A percentile compares a stretch with the other conserved stretches of the same genome.
Conservation (phyloP, 2,329 filamentous ascomycete genomes). For the Hymenoscyphus occultus region DNA sequence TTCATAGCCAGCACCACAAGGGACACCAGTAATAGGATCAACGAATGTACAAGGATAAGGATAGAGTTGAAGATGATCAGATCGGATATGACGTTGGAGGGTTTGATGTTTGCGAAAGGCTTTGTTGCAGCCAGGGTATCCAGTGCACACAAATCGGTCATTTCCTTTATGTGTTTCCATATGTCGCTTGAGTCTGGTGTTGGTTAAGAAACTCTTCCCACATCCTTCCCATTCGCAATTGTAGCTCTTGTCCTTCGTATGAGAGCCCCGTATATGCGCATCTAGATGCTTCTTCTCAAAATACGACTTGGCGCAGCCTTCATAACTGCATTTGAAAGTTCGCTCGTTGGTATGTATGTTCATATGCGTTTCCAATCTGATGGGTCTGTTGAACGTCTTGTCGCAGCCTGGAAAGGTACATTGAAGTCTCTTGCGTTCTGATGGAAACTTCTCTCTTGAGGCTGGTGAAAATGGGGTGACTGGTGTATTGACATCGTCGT, state of each 20-base stretch:
- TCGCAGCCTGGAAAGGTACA: slow-evolving; percentile 73
- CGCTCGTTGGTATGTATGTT: slow-evolving; percentile 84
- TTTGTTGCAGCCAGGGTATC: slow-evolving; percentile 67
- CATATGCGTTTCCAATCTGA: slow-evolving; percentile 74
- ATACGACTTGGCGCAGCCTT: slow-evolving; percentile 78
- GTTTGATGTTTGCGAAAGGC: slow-evolving; percentile 87
- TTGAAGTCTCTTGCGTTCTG: slow-evolving; percentile 70
- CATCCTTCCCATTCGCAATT: slow-evolving; percentile 71
- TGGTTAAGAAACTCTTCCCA: slow-evolving; percentile 77
- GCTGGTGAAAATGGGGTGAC: slow-evolving; percentile 21
- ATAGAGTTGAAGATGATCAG: slow-evolving; percentile 68
- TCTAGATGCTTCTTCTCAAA: slow-evolving; percentile 82
- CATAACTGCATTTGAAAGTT: slow-evolving; percentile 68
- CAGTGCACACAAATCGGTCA: slow-evolving; percentile 71
- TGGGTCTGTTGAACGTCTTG: slow-evolving; percentile 86
- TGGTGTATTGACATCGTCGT: slow-evolving; percentile 42
- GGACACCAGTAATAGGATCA: slow-evolving; percentile 48
- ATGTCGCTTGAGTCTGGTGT: slow-evolving; percentile 74
- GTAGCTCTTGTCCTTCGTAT: slow-evolving; percentile 68
- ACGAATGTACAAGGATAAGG: slow-evolving; percentile 67
- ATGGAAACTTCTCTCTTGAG: slow-evolving; percentile 56
- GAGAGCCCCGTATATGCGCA: slow-evolving; percentile 79
- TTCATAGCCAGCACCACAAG: slow-evolving; percentile 70
- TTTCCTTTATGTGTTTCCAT: slow-evolving; percentile 73
- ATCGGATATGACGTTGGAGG: slow-evolving; percentile 75